Percentiles rank a stretch among this genome's conserved stretches.
Evolutionary conservation across 2,329 filamentous ascomycete genomes (phyloP).

Genomic region (Exophiala xenobiotica): DNA sequence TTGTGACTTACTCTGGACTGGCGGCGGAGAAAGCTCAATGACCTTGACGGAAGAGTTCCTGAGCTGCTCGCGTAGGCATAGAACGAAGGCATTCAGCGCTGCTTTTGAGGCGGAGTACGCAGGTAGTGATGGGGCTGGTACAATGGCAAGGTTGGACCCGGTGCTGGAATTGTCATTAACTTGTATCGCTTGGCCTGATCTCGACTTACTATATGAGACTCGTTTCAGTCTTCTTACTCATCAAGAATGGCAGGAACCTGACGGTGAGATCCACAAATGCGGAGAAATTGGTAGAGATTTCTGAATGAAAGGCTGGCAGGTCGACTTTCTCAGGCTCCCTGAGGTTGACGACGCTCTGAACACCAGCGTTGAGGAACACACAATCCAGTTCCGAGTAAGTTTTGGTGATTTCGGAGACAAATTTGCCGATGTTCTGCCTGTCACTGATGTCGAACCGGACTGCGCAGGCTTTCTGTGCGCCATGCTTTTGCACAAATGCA

Average conservation of each 20-base stretch:
- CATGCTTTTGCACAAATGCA: slow-evolving; percentile 47
- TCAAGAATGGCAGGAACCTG: slow-evolving; percentile 49
- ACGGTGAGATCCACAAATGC: slow-evolving; percentile 47
- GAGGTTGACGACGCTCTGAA: slow-evolving; percentile 53
- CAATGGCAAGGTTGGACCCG: slow-evolving; percentile 46
- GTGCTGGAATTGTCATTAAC: slow-evolving; percentile 33
- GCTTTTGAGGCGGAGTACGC: slow-evolving; percentile 58
- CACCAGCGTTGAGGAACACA: slow-evolving; percentile 58
- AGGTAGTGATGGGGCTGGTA: slow-evolving; percentile 48
- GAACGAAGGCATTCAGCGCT: slow-evolving; percentile 50
- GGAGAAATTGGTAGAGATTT: slow-evolving; percentile 52
- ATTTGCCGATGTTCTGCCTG: slow-evolving; percentile 43
- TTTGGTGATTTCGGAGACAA: slow-evolving; percentile 40
- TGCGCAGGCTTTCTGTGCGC: slow-evolving; percentile 42
- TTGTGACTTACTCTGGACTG: slow-evolving; percentile 38
- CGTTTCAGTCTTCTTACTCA: slow-evolving; percentile 31
- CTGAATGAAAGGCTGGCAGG: slow-evolving; percentile 41
- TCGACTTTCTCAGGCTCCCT: slow-evolving; percentile 45
- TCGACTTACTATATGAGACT: slow-evolving; percentile 36
- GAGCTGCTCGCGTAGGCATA: slow-evolving; percentile 48
- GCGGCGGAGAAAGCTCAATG: slow-evolving; percentile 50
- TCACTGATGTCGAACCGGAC: slow-evolving; percentile 51
- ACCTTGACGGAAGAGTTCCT: slow-evolving; percentile 39
- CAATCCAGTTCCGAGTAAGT: slow-evolving; percentile 54
- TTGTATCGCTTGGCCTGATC: background rate